Conservation (phyloP, 345 rosid species). For the Lumnitzera racemosa region DNA sequence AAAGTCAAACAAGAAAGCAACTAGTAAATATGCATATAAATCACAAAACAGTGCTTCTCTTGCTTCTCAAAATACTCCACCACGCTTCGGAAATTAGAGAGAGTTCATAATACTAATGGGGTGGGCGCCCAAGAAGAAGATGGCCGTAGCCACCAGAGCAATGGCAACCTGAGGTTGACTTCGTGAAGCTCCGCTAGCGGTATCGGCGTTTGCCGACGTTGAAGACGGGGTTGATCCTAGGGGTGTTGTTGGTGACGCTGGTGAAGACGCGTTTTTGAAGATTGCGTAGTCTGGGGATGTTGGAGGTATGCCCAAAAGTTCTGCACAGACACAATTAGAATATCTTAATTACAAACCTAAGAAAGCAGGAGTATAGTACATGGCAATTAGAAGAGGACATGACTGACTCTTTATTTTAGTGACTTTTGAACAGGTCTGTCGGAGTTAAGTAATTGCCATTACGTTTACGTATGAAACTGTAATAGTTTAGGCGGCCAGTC, state of each 20-base stretch:
- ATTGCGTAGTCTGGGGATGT: constrained; percentile 74
- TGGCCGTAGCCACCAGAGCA: constrained; percentile 11
- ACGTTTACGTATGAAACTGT: too few relatives aligned
- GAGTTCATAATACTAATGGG: not conserved
- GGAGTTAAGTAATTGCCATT: too few relatives aligned
- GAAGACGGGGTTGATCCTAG: constrained; percentile 17
- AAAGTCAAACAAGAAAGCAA: too few relatives aligned
- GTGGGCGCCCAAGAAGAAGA: constrained; percentile 14
- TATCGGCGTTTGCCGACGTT: constrained; percentile 4
- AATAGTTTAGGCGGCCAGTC: too few relatives aligned
- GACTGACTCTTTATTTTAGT: too few relatives aligned
- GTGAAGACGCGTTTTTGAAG: constrained; percentile 33
- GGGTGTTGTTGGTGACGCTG: constrained; percentile 23
- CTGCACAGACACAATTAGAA: constrained; percentile 26
- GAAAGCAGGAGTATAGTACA: not conserved
- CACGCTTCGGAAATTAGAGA: too few relatives aligned
- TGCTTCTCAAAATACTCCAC: too few relatives aligned
- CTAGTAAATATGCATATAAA: too few relatives aligned
- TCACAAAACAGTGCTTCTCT: too few relatives aligned
- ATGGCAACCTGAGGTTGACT: constrained; percentile 7
- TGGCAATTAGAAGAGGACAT: too few relatives aligned
- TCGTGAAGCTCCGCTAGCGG: constrained; percentile 14
- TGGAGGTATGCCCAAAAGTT: constrained; percentile 66
- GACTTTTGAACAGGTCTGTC: too few relatives aligned
- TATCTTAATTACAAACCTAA: not conserved